Base-by-base conservation (phyloP, 2,329 filamentous ascomycete genomes). In the Alternaria brassicae region DNA sequence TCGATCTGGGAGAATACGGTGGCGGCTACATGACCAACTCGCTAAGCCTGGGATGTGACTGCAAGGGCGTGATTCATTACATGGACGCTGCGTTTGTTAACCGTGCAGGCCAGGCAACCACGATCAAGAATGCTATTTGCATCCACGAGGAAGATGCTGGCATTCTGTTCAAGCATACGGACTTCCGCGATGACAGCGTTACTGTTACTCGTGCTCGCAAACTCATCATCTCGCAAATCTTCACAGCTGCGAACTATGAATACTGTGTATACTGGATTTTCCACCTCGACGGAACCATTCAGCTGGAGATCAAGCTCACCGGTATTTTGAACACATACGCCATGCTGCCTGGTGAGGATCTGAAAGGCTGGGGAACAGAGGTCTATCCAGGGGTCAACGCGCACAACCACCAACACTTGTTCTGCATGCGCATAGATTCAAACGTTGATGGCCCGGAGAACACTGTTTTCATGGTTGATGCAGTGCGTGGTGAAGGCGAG, bases 191-290 rank as follows among this genome's bases (percentile, higher is more conserved):
- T 73, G 90, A 95, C 41, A 94, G 91, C 0, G 87, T 89, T 54
- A 92, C 95, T 9, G 91, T 96, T 4, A 97, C 93, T 0, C 89
- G 93, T 25, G 92, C 89, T 2, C 88, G 92, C 53, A 96, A 95
- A 76, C 86, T 97, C 58, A 85, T 97, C 73, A 85, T 97, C 66
- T 93, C 92, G 65, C 93, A 97, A 69, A 90, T 97, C 73, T 97
- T 97, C 80, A 97, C 93, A 0, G 93, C 93, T 0, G 93, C 93
- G 25, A 97, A 97, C 82, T 97, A 97, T 80, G 93, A 97, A 77
- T 97, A 97, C 79, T 90, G 89, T 72, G 84, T 88, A 6, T 89
- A 94, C 81, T 96, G 92, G 92, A 89, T 93, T 67, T 93, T 96
- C 81, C 91, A 94, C 77, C 92, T 95, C 78, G 93, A 97, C 69